Base-by-base conservation (phyloP, 2,329 filamentous ascomycete species). In the Verticillium isaacii region DNA sequence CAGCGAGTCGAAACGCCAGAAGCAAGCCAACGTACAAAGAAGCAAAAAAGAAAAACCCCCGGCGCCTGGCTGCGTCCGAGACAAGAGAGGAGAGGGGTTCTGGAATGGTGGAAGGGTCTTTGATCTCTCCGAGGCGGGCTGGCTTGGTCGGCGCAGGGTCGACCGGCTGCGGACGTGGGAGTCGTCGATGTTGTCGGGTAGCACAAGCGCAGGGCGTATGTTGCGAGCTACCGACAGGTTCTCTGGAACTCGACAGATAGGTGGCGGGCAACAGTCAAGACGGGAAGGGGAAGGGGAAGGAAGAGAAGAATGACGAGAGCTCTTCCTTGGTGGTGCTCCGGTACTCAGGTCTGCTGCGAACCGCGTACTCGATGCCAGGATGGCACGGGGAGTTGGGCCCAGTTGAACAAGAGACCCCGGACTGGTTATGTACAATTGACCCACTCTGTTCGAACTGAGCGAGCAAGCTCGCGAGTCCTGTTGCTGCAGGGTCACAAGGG, bases 1-100 rank as follows among this genome's bases (percentile, higher is more conserved):
- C 66, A 50, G 56, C 56, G 19, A 37, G n/a, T 58, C 50, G 57
- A 58, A 58, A 58, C 57, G 39, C 37, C 32, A 29, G 57, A 32
- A 50, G 57, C 39, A 45, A 58, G 37, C 57, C 57, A 50, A 32
- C 57, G 17, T 32, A 29, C 11, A 32, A 58, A 58, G 39, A 58
- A 58, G 57, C 37, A 58, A 58, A 19, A 32, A 32, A 32, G 14
- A 39, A 25, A 25, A 25, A 25, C 1, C 2, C 2, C 25, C 37
- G 57, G 45, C 17, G 9, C 45, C 45, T n/a, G 12, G 45, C 57
- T 58, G 57, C 57, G 23, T 39, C n/a, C 57, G 39, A 50, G 55
- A 37, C 32, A 57, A 57, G 32, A 32, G 54, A 56, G 32, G 37
- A 23, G n/a, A 37, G 34, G 39, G 56, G 57, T 29, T 45, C 25